A percentile compares a stretch with the other conserved stretches of the same genome.
phyloP scores from a whole-genome alignment of 1,284 basidiomycete species.

The Ustilago crameri region DNA sequence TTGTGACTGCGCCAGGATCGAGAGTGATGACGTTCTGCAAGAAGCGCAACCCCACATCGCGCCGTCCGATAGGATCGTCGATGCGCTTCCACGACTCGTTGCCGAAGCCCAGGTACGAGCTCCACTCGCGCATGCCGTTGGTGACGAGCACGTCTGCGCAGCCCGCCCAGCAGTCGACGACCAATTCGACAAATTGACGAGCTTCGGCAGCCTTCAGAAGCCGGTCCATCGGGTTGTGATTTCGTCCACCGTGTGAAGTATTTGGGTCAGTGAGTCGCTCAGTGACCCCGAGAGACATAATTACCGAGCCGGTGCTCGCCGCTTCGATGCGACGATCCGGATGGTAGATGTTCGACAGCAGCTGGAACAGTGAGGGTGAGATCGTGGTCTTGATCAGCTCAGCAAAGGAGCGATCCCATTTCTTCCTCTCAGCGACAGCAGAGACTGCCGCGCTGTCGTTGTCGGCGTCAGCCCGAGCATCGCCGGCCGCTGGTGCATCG shows the following conservation, averaged over 20 bases:
- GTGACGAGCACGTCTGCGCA: conserved; percentile 78
- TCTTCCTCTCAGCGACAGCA: conserved; percentile 57
- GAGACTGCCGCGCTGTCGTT: conserved; percentile 65
- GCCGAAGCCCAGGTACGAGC: conserved; percentile 74
- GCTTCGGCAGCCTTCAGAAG: conserved; percentile 61
- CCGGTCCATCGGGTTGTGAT: conserved; percentile 22
- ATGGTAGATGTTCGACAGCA: conserved; percentile 73
- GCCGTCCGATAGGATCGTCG: conserved; percentile 72
- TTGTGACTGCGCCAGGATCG: conserved; percentile 71
- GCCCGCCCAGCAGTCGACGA: conserved; percentile 82
- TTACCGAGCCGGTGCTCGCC: conserved; percentile 21
- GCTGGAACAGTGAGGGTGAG: conserved; percentile 75
- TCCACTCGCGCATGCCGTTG: conserved; percentile 77
- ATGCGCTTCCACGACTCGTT: conserved; percentile 76
- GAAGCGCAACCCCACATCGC: conserved; percentile 78
- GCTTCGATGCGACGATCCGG: conserved; percentile 45
- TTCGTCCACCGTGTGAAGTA: conserved; percentile 1
- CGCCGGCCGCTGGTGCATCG: conserved; percentile 10
- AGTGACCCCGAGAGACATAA: conserved; percentile 38
- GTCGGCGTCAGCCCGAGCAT: background rate
- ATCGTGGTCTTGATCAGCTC: conserved; percentile 74
- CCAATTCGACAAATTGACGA: conserved; percentile 70
- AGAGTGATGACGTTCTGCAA: conserved; percentile 76
- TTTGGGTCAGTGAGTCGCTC: conserved; percentile 25
- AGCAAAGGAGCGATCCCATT: conserved; percentile 38